These are phyloP conservation scores for Ocimum tenuiflorum DNA, from an alignment of 257 asterid species.

Conservation along the genomic window DNA sequence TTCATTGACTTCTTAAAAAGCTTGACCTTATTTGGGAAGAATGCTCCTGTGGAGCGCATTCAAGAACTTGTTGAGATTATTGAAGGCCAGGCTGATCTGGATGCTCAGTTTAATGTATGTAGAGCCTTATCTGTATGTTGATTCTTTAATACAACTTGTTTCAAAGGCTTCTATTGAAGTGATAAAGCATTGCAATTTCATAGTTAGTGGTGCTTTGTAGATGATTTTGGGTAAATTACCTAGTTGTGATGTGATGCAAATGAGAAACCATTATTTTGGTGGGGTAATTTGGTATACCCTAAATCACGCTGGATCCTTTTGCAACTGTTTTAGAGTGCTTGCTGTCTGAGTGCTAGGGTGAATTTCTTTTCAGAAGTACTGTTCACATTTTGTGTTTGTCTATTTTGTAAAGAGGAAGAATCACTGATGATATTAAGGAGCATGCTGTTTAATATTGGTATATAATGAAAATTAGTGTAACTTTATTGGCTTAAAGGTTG, in stretches of 20 bases:
- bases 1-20: conserved; percentile 86
- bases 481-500: background rate
- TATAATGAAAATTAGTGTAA: background rate
- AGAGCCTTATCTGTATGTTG: conserved; percentile 4
- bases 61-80: conserved; percentile 96
- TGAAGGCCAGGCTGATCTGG: conserved; percentile 96
- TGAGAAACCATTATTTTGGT: background rate
- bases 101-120: conserved; percentile 82
- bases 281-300: background rate
- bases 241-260: background rate
- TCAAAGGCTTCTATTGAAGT: background rate
- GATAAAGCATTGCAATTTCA: conserved; percentile 9
- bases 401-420: background rate
- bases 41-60: conserved; percentile 72
- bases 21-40: conserved; percentile 79
- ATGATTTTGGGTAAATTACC: background rate
- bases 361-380: background rate
- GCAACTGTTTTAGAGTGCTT: background rate
- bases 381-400: background rate
- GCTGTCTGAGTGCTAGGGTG: background rate
- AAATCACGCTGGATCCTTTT: background rate
- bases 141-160: background rate
- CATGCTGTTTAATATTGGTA: background rate
- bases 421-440: background rate
- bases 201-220: background rate